These are phyloP conservation scores for Xylaria castorea DNA, from an alignment of 495 filamentous ascomycete species.

Conservation along the genomic window DNA sequence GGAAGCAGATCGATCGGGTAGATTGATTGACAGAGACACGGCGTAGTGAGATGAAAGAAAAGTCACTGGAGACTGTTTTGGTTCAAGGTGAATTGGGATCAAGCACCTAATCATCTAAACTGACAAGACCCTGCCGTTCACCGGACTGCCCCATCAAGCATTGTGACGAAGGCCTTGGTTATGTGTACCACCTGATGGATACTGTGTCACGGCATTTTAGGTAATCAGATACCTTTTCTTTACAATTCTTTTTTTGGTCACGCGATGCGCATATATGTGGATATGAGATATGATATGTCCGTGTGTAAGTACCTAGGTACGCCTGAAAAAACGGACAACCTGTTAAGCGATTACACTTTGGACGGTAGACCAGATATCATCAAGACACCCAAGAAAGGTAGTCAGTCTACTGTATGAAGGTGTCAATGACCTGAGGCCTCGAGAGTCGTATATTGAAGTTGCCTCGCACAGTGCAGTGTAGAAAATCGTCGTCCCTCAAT, in stretches of 20 bases:
- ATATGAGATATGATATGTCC: background rate
- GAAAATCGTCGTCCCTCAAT: background rate
- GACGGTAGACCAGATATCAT: background rate
- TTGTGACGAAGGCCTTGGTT: constrained; percentile 6
- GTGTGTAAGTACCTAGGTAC: background rate
- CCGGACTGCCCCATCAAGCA: constrained; percentile 10
- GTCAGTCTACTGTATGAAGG: background rate
- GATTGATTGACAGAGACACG: background rate
- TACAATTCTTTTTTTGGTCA: constrained; percentile 3
- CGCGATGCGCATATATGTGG: constrained; percentile 10
- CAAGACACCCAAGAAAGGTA: background rate
- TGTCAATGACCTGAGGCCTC: background rate
- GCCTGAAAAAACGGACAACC: background rate
- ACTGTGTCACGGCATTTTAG: constrained; percentile 1
- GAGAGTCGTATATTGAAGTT: background rate
- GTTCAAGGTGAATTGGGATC: background rate
- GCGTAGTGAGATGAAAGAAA: background rate
- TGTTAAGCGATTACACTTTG: background rate
- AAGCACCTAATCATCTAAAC: background rate
- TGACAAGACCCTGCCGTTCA: background rate
- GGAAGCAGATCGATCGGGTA: background rate
- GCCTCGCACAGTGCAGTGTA: background rate
- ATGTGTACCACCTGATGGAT: constrained; percentile 12
- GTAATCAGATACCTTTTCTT: constrained; percentile 8
- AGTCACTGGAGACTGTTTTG: background rate